Conservation (phyloP, 345 rosid genomes). For the Toxicodendron radicans region DNA sequence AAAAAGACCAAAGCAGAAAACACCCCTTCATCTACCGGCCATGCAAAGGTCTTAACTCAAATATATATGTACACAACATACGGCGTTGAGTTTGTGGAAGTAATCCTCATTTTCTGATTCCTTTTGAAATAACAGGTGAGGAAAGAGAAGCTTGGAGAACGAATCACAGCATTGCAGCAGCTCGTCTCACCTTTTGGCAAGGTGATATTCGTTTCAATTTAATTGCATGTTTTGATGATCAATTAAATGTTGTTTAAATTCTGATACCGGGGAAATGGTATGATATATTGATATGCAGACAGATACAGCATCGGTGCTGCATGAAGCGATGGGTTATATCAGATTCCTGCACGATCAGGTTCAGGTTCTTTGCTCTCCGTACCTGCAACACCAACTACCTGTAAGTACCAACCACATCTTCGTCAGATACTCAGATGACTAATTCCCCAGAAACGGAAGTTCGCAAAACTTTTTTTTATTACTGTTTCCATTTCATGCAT, state of each 20-base stretch:
- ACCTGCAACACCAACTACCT: constrained; percentile 52
- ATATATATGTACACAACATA: too few species aligned
- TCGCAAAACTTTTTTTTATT: background rate
- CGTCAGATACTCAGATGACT: background rate
- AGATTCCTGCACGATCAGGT: constrained; percentile 91
- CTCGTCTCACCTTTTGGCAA: constrained; percentile 94
- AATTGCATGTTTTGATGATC: background rate
- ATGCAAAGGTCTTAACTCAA: constrained; percentile 45
- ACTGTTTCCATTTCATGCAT: background rate
- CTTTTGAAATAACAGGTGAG: constrained; percentile 35
- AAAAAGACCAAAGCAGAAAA: constrained; percentile 51
- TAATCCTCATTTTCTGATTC: background rate
- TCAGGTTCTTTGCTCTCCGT: constrained; percentile 83
- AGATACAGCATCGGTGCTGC: constrained; percentile 91
- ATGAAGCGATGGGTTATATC: constrained; percentile 98
- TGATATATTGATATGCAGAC: constrained; percentile 68
- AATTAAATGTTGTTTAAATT: background rate
- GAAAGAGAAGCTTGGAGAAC: constrained; percentile 78
- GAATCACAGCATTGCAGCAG: constrained; percentile 77
- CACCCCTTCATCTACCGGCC: constrained; percentile 40
- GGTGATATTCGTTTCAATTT: constrained; percentile 30
- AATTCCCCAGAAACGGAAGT: background rate
- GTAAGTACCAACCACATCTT: constrained; percentile 26
- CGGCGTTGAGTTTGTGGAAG: too few species aligned
- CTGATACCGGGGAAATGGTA: constrained; percentile 13